Evolutionary conservation across 2,329 filamentous ascomycete genomes (phyloP).

Genomic region (Aspergillus vadensis): DNA sequence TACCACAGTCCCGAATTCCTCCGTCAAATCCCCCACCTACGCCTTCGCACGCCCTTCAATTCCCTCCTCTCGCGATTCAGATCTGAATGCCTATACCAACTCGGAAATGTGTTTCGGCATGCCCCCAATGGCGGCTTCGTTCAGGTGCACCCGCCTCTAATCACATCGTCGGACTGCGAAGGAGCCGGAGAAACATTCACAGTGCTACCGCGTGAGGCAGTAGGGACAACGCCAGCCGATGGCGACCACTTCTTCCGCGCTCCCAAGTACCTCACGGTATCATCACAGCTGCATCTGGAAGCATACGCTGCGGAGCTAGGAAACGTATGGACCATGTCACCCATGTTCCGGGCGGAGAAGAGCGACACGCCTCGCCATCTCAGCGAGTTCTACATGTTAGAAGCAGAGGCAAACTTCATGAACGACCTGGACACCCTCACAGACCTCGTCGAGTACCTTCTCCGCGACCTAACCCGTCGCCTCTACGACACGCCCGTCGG

Average conservation of each 20-base stretch:
- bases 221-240: slow-evolving; percentile 32
- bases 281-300: slow-evolving; percentile 90
- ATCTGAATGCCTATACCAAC: slow-evolving; percentile 72
- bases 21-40: slow-evolving; percentile 83
- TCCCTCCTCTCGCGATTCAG: slow-evolving; percentile 78
- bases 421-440: slow-evolving; percentile 71
- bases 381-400: slow-evolving; percentile 98
- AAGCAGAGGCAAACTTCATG: slow-evolving; percentile 83
- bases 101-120: slow-evolving; percentile 73
- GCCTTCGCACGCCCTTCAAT: slow-evolving; percentile 78
- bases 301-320: slow-evolving; percentile 84
- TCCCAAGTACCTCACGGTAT: slow-evolving; percentile 95
- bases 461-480: slow-evolving; percentile 59
- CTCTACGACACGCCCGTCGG: slow-evolving; percentile 55
- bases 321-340: slow-evolving; percentile 90
- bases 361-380: slow-evolving; percentile 92
- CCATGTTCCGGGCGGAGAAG: slow-evolving; percentile 89
- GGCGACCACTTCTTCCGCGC: slow-evolving; percentile 72
- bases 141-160: slow-evolving; percentile 85
- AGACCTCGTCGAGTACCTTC: slow-evolving; percentile 75
- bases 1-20: slow-evolving; percentile 89
- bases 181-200: slow-evolving; percentile 93
- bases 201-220: slow-evolving; percentile 54
- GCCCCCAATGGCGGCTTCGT: slow-evolving; percentile 60
- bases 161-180: slow-evolving; percentile 96